Base-by-base conservation (phyloP, 140 eudicot genomes). In the Senecio squalidus region DNA sequence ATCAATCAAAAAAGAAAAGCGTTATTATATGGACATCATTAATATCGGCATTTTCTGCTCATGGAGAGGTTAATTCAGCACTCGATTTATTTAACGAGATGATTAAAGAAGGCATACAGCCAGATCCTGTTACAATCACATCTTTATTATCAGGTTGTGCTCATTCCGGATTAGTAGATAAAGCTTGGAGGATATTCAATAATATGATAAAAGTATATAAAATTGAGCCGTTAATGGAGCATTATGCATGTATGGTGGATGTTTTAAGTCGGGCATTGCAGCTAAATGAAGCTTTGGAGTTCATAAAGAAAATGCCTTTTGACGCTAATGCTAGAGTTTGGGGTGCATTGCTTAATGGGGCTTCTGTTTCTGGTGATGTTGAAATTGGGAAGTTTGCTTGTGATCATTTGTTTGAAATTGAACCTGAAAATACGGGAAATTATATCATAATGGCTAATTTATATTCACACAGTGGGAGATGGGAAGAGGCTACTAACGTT, bases 281-380 rank as follows among this genome's bases (percentile, higher is more conserved):
- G 78, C 75, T 84, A 23, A 22, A 53, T 53, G 91, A 78, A 68
- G 96, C 94, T 2, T 10, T 70, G 0, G 66, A 66, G 11, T 74
- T 84, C 28, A 73, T 88, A 0, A 60, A 59, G 29, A 78, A 81
- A 43, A 88, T 88, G 84, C 94, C 90, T 18, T 60, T 76, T 57
- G 82, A 78, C 27, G 83, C 84, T 22, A 72, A 56, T 67, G 78
- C 85, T 1, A 79, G 63, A 60, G 78, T 80, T 50, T 86, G 89
- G 88, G 95, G 93, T 60, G 85, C 88, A 6, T 59, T 86, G 79
- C 85, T 86, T 39, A 63, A 77, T 53, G 95, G 93, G 53, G 95
- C 95, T 69, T 74, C 80, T 1, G 75, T 77, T 72, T 72, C 47
- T 70, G 78, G 83, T 47, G 77, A 86, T 68, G 79, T 86, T 44